phyloP scores from a whole-genome alignment of 2,329 filamentous ascomycete genomes.

The Trichophyton mentagrophytes region DNA sequence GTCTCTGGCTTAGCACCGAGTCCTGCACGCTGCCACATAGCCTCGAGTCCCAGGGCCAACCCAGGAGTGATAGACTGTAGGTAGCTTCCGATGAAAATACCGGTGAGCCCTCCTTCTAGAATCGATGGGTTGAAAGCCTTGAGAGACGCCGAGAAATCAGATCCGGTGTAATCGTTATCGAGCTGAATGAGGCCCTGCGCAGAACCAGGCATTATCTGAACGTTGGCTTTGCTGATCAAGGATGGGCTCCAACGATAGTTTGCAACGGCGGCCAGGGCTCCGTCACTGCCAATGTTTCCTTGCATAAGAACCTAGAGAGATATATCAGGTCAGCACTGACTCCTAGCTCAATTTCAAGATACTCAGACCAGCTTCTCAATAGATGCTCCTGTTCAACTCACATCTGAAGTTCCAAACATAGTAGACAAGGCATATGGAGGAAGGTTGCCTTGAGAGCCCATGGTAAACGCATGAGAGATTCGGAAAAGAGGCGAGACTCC shows the following conservation, averaged over 20 bases:
- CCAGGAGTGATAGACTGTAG: conserved; percentile 82
- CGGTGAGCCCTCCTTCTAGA: conserved; percentile 82
- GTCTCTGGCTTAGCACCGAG: conserved; percentile 82
- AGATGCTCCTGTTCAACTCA: conserved; percentile 34
- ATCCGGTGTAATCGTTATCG: conserved; percentile 88
- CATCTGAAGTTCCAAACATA: conserved; percentile 85
- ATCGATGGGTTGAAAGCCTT: conserved; percentile 94
- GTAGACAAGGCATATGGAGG: conserved; percentile 92
- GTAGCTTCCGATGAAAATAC: conserved; percentile 92
- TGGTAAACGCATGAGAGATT: conserved; percentile 90
- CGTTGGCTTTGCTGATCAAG: conserved; percentile 73
- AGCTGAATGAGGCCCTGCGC: conserved; percentile 80
- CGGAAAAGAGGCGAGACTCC: conserved; percentile 90
- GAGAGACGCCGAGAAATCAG: conserved; percentile 82
- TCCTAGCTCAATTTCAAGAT: neutral
- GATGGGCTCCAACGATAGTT: conserved; percentile 80
- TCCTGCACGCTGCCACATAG: conserved; percentile 80
- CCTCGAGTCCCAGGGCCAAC: conserved; percentile 78
- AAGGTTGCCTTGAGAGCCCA: conserved; percentile 68
- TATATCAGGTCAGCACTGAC: neutral
- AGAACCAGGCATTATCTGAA: conserved; percentile 66
- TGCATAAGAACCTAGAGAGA: conserved; percentile 71
- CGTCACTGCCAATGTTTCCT: conserved; percentile 88
- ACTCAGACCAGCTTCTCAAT: neutral
- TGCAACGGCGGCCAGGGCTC: conserved; percentile 72